phyloP scores from a whole-genome alignment of 2,329 filamentous ascomycete genomes.

The Nigrospora osmanthi region DNA sequence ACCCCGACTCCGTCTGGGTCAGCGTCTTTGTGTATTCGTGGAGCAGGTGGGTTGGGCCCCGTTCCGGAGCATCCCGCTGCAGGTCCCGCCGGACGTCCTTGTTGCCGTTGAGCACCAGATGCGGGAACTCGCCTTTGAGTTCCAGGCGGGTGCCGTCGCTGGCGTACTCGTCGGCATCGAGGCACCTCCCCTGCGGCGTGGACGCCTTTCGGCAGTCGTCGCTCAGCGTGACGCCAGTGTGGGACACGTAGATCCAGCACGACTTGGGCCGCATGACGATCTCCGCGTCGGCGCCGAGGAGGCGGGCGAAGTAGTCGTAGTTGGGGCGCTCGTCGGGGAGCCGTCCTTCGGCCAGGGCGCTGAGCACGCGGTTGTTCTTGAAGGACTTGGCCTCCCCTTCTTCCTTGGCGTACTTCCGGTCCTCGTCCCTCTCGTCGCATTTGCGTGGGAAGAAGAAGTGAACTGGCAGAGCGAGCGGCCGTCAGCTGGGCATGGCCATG shows the following conservation, averaged over 20 bases:
- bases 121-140: slow-evolving; percentile 36
- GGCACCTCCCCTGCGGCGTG: slow-evolving; percentile 1
- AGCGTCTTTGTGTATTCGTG: slow-evolving; percentile 51
- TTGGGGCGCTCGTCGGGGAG: slow-evolving; percentile 52
- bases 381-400: slow-evolving; percentile 44
- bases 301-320: slow-evolving; percentile 53
- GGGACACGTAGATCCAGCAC: slow-evolving; percentile 52
- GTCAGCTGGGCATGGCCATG: not conserved
- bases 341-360: slow-evolving; percentile 48
- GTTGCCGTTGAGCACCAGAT: slow-evolving; percentile 46
- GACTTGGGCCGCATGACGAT: slow-evolving; percentile 49
- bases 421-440: slow-evolving; percentile 45
- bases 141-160: slow-evolving; percentile 16
- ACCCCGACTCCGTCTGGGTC: slow-evolving; percentile 47
- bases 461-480: slow-evolving; percentile 25
- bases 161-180: slow-evolving; percentile 17
- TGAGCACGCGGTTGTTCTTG: slow-evolving; percentile 57
- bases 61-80: slow-evolving; percentile 37
- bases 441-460: slow-evolving; percentile 53
- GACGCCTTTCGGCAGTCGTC: slow-evolving; percentile 16
- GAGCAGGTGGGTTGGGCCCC: slow-evolving; percentile 34
- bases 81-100: slow-evolving; percentile 38
- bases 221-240: slow-evolving; percentile 40
- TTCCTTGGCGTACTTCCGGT: slow-evolving; percentile 25
- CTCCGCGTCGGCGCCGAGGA: slow-evolving; percentile 44